phyloP scores from a whole-genome alignment of 441 rosid genomes.

The Daphne laureola region DNA sequence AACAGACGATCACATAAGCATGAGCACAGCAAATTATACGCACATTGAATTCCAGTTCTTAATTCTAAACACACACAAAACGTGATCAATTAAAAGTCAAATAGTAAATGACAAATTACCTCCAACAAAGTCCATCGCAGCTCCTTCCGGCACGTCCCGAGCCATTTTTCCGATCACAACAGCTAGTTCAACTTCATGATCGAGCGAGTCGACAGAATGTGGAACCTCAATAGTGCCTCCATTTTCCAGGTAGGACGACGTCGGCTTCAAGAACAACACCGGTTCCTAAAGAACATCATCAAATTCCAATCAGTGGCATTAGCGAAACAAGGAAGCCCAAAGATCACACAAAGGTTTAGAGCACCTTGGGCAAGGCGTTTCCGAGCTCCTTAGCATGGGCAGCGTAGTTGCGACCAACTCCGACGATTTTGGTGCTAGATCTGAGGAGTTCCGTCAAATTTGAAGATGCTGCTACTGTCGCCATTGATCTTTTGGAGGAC shows the following conservation, averaged over 20 bases:
- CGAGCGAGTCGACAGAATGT: constrained; percentile 52
- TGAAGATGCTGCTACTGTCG: constrained; percentile 21
- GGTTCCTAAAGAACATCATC: constrained; percentile 45
- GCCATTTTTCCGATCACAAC: constrained; percentile 70
- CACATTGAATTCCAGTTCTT: too few species aligned
- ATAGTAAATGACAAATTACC: constrained; percentile 22
- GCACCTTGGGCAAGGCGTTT: constrained; percentile 87
- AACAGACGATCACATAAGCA: constrained; percentile 3
- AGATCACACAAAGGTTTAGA: too few species aligned
- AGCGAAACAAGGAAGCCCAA: background rate
- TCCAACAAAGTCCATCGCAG: constrained; percentile 81
- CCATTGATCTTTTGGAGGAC: constrained; percentile 15
- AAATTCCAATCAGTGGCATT: background rate
- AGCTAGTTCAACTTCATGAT: constrained; percentile 95
- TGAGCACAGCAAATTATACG: background rate
- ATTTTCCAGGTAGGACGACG: constrained; percentile 76
- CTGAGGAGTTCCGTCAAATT: constrained; percentile 37
- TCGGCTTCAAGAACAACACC: constrained; percentile 84
- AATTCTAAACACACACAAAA: background rate
- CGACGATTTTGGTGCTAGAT: constrained; percentile 79
- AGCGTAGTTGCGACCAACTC: constrained; percentile 93
- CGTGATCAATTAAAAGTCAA: background rate
- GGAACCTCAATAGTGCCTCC: constrained; percentile 96
- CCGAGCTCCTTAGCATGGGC: constrained; percentile 98
- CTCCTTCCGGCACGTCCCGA: constrained; percentile 62